phyloP scores from a whole-genome alignment of 2,329 filamentous ascomycete species.

The Microthyrium microscopicum region DNA sequence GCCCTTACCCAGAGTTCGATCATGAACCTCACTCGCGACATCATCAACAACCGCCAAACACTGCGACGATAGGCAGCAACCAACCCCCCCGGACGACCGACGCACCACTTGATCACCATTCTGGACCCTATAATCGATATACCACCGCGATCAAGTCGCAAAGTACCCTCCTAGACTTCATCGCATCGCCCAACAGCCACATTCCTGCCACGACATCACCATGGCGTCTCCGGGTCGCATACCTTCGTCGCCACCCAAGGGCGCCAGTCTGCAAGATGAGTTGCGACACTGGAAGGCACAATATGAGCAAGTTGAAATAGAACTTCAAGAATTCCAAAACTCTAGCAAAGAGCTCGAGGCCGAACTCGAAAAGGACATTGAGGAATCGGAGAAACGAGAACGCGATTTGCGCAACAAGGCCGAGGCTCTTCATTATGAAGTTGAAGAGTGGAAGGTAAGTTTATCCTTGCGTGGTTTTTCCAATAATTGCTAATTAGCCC shows the following conservation, averaged over 20 bases:
- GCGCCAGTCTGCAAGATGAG: slow-evolving; percentile 45
- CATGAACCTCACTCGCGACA: too few species aligned
- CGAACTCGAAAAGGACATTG: slow-evolving; percentile 90
- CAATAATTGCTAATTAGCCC: slow-evolving; percentile 8
- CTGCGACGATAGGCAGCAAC: too few species aligned
- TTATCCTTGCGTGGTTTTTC: background rate
- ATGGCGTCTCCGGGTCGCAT: background rate
- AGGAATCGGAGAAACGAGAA: slow-evolving; percentile 87
- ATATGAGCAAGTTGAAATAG: slow-evolving; percentile 80
- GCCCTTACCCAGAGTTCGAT: too few species aligned
- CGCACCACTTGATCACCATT: too few species aligned
- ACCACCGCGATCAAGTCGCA: too few species aligned
- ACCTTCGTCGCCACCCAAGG: slow-evolving; percentile 4
- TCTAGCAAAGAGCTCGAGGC: slow-evolving; percentile 88
- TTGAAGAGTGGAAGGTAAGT: slow-evolving; percentile 93
- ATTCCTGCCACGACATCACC: background rate
- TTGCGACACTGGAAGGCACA: slow-evolving; percentile 90
- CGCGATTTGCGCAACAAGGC: slow-evolving; percentile 72
- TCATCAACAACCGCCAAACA: too few species aligned
- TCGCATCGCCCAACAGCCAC: background rate
- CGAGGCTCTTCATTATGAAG: slow-evolving; percentile 70
- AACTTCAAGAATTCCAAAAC: slow-evolving; percentile 83
- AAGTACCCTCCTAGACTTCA: too few species aligned
- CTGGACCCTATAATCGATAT: too few species aligned
- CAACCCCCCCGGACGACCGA: too few species aligned